Evolutionary conservation across 148 eudicot genomes (phyloP).

Genomic region (Beta vulgaris): DNA sequence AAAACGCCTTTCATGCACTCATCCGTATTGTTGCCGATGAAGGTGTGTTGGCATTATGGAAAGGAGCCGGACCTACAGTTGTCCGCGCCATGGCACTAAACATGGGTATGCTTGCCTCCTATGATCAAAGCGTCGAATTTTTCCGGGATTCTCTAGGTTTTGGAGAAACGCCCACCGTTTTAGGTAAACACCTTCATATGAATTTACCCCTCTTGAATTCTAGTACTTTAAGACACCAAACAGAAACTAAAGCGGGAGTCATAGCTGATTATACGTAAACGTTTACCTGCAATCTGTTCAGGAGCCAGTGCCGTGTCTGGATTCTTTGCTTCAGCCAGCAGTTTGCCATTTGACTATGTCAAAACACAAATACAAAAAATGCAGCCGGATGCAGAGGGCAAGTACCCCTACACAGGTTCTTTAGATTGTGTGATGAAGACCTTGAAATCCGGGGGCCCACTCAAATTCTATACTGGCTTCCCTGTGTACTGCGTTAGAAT

Average conservation of each 20-base stretch:
- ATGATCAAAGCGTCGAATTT: slow-evolving; percentile 92
- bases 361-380: slow-evolving; percentile 97
- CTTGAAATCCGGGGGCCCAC: slow-evolving; percentile 81
- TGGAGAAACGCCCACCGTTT: slow-evolving; percentile 71
- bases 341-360: slow-evolving; percentile 92
- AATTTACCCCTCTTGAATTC: too few relatives aligned
- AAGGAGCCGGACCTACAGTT: slow-evolving; percentile 91
- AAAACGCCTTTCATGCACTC: slow-evolving; percentile 86
- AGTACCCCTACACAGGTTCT: slow-evolving; percentile 76
- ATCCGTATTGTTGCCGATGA: slow-evolving; percentile 73
- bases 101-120: slow-evolving; percentile 99
- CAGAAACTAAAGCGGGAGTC: neutral
- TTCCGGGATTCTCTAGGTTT: slow-evolving; percentile 69
- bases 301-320: slow-evolving; percentile 95
- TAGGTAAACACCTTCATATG: slow-evolving; percentile 52
- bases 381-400: slow-evolving; percentile 95
- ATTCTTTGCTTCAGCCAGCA: slow-evolving; percentile 92
- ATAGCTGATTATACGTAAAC: too few relatives aligned
- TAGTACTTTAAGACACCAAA: too few relatives aligned
- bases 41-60: slow-evolving; percentile 84
- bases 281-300: slow-evolving; percentile 1
- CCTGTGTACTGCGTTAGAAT: slow-evolving; percentile 90
- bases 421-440: slow-evolving; percentile 84
- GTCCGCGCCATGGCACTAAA: slow-evolving; percentile 97
- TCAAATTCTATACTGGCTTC: slow-evolving; percentile 89